Evolutionary conservation across 2,329 filamentous ascomycete genomes (phyloP), one percentile per base, ranked within the genome.

Genomic region (Diplodia mutila): DNA sequence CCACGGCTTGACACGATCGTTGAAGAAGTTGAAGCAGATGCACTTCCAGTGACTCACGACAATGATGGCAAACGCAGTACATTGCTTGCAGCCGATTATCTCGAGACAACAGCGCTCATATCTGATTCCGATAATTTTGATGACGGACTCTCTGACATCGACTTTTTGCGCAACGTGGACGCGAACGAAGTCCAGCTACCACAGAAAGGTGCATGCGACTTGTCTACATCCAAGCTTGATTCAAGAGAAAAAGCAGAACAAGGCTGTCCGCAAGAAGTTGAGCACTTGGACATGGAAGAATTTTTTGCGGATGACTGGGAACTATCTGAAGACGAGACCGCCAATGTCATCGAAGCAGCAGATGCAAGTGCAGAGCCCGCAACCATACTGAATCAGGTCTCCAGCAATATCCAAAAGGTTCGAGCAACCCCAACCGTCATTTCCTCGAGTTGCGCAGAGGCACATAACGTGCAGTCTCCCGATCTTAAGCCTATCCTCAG

Each of bases 401-500:
- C 46, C n/a, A 63, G 59, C 59, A 63, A 37, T n/a, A 16, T 25
- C 25, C 59, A 37, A 48, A 63, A 51, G 23, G 21, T 63, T 4
- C 59, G 14, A 21, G 46, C 42, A 3, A 51, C 46, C n/a, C 46
- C 59, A 23, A 29, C 23, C 5, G n/a, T 27, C 8, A 5, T 63
- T 21, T 25, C 42, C 25, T 51, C 59, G 16, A 51, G 27, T 3
- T 32, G 21, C 14, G 14, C 29, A 8, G 46, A 34, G 12, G 16
- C 59, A 5, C 18, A 18, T 2, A 11, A 27, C 29, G 14, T 18
- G 29, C 27, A 51, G 8, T 18, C 46, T 49, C 46, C 59, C 6
- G 75, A 21, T 18, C 16, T 21, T 2, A 78, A 77, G 37, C 82
- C 84, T 0, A 86, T 88, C 67, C 79, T 81, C 7, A 82, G 87